Evolutionary conservation across 2,329 filamentous ascomycete species (phyloP).

Genomic region (Ophiostoma fasciatum): DNA sequence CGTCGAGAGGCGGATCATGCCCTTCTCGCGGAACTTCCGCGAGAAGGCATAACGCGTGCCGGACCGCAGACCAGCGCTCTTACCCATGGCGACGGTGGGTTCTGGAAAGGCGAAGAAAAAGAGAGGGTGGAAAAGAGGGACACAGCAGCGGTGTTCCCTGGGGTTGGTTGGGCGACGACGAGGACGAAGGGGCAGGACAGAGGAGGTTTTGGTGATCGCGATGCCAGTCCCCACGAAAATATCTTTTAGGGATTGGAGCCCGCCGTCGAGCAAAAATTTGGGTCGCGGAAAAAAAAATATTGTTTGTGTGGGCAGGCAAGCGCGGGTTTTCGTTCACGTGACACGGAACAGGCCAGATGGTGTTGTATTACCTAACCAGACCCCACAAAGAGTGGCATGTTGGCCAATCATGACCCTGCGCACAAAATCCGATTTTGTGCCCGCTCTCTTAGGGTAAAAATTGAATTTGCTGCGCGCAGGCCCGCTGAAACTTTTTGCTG

Average conservation of each 20-base stretch:
- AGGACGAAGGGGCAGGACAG: too few relatives aligned
- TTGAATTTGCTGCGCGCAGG: too few relatives aligned
- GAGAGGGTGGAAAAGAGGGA: not conserved
- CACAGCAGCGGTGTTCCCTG: too few relatives aligned
- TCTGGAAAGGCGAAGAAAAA: slow-evolving; percentile 8
- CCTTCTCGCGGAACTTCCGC: slow-evolving; percentile 87
- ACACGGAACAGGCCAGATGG: not conserved
- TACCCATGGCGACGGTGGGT: slow-evolving; percentile 49
- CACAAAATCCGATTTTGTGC: slow-evolving; percentile 9
- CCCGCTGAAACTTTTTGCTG: too few relatives aligned
- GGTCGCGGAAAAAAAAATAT: slow-evolving; percentile 3
- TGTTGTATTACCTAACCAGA: not conserved
- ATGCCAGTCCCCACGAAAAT: slow-evolving; percentile 1
- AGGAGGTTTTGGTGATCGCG: too few relatives aligned
- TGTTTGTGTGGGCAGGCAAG: slow-evolving; percentile 11
- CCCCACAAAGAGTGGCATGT: fast-evolving
- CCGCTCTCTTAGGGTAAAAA: slow-evolving; percentile 8
- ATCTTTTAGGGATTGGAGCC: slow-evolving; percentile 8
- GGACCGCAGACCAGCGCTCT: slow-evolving; percentile 73
- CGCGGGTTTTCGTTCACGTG: slow-evolving; percentile 6
- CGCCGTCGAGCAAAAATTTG: slow-evolving; percentile 8
- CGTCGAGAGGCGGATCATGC: slow-evolving; percentile 82
- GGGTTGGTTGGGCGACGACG: too few relatives aligned
- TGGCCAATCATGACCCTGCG: slow-evolving; percentile 1
- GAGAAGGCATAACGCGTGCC: slow-evolving; percentile 91